Evolutionary conservation across 2,329 filamentous ascomycete species (phyloP), one percentile per base, ranked within the genome.

Genomic region (Purpureocillium takamizusanense): DNA sequence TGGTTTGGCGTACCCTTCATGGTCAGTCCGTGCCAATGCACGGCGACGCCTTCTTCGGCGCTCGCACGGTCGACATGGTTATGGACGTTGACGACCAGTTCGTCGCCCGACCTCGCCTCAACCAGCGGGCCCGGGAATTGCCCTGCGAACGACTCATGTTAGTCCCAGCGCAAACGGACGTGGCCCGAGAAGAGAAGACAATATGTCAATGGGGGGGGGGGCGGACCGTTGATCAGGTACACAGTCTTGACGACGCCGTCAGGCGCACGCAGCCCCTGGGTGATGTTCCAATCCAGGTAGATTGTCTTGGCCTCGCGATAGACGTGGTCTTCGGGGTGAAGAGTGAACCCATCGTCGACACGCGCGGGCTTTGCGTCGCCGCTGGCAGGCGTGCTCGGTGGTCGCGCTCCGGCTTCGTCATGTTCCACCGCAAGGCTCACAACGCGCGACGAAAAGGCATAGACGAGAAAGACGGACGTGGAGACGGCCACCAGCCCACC

Each of bases 1-100:
- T n/a, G n/a, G n/a, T n/a, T n/a, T n/a, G 21, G 21, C 10, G 5
- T 25, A 28, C 74, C 73, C 45, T 72, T 73, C 57, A 83, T 78
- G 48, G 74, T 76, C 44, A 85, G 65, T 14, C 81, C 81, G 50
- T 86, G 81, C 61, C 79, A 86, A 50, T 86, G 81, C 12, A 85
- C 63, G 34, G 70, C 70, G 2, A 80, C 76, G 12, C 44, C 44
- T 0, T 23, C 33, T 12, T 43, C 34, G 21, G 5, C 10, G 7
- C 21, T 30, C 9, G 29, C 6, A 17, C 42, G 39, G 12, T 45
- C 23, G 48, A 67, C 55, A 8, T 45, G 46, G 48, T 69, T 69
- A 36, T 56, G 51, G 5, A 70, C 63, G 4, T 49, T 49, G 12
- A 70, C 56, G 3, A 60, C 51, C 30, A 70, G 46, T 15, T 57